Percentiles rank a stretch among this genome's conserved stretches.
phyloP scores from a whole-genome alignment of 345 rosid genomes.

The Eucalyptus camaldulensis region DNA sequence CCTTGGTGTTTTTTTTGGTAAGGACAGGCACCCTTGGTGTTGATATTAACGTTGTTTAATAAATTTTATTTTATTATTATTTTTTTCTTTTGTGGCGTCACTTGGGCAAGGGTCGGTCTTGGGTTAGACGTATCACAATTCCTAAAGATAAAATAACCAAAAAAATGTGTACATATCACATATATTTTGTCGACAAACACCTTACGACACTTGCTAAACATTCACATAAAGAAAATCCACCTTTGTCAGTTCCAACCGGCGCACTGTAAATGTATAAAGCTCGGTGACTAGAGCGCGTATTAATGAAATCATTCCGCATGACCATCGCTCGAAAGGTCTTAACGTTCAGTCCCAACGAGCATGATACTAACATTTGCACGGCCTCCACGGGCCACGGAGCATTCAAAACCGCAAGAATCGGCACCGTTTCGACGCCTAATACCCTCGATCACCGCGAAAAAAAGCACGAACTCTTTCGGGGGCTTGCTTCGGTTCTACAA shows the following conservation, averaged over 20 bases:
- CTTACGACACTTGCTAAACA: not conserved
- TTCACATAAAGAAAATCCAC: not conserved
- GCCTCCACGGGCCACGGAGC: not conserved
- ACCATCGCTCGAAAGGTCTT: not conserved
- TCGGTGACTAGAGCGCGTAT: not conserved
- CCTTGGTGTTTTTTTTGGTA: too few relatives aligned
- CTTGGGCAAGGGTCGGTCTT: not conserved
- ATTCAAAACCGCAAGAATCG: not conserved
- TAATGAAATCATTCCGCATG: not conserved
- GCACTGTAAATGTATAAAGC: not conserved
- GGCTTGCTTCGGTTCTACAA: not conserved
- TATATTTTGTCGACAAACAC: not conserved
- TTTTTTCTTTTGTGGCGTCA: not conserved
- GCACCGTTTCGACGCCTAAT: not conserved
- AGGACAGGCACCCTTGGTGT: not conserved
- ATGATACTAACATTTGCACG: too few relatives aligned
- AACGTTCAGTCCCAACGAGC: not conserved
- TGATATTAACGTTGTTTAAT: not conserved
- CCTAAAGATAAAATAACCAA: not conserved
- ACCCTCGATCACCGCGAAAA: not conserved
- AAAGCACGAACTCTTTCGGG: not conserved
- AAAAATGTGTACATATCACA: rapidly evolving
- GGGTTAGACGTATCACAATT: not conserved
- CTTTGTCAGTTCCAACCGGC: rapidly evolving
- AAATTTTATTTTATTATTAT: too few relatives aligned